Evolutionary conservation across 225 moss, liverwort and hornwort species (phyloP), one percentile per base, ranked within the genome.

Genomic region (Climacium dendroides): DNA sequence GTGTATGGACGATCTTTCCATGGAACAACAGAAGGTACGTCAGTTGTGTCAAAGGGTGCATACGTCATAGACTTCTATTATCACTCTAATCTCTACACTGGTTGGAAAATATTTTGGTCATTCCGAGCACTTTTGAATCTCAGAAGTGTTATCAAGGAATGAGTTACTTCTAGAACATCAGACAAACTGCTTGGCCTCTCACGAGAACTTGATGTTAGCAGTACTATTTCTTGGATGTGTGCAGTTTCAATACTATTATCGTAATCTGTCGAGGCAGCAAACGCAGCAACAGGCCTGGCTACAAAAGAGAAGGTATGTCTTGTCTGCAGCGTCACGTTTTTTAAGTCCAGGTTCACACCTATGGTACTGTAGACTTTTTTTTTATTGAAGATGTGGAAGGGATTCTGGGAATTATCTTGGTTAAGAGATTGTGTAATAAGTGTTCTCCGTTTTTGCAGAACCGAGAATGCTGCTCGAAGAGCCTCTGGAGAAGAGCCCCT

Each of bases 1-100:
- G 89, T 98, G 98, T 91, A 98, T 98, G 98, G 98, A 98, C 85
- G 98, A 98, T 92, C 94, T 98, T 87, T 96, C 95, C 74, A 98
- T 95, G 98, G 98, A 98, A 82, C 97, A 98, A 74, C 97, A 98
- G 78, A 98, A 97, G 95, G 98, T 97, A 89, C 76, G 79, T 82
- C 39, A 55, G 63, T 87, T 89, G 58, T 85, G 66, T 64, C 50
- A 18, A 80, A 74, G 43, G 16, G 41, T 83, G 47, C 53, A 86
- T 79, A 39, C 22, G 32, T 52, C 43, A 18, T 50, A 72, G 18
- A 30, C 48, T 34, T 67, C 47, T 87, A 53, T 78, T 81, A 59
- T 73, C 34, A 48, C 32, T 70, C 37, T 30, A 59, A 37, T 52
- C 39, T 41, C 53, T 61, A 60, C 54, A 19, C 20, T 37, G 58